phyloP scores from a whole-genome alignment of 164 flowering plant genomes.

The Vitis rupestris region DNA sequence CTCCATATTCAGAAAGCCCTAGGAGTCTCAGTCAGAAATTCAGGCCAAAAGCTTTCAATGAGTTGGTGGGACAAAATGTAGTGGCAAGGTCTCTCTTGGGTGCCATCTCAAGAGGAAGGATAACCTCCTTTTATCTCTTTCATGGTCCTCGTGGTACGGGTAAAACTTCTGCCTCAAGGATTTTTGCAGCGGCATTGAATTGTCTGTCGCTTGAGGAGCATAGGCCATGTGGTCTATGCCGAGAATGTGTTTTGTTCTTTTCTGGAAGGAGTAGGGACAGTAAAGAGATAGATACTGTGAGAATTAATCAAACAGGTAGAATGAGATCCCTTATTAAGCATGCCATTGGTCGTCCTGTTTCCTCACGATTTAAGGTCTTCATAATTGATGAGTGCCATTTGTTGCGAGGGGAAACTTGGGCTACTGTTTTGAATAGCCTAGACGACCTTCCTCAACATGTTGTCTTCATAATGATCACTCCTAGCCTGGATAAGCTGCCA shows the following conservation, averaged over 20 bases:
- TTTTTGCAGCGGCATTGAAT: slow-evolving; percentile 91
- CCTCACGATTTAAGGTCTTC: slow-evolving; percentile 71
- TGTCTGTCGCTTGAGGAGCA: slow-evolving; percentile 57
- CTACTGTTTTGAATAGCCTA: slow-evolving; percentile 50
- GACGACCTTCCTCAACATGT: slow-evolving; percentile 58
- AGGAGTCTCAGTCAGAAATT: slow-evolving; percentile 74
- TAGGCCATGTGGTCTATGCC: slow-evolving; percentile 79
- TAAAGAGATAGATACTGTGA: slow-evolving; percentile 71
- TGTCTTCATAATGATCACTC: slow-evolving; percentile 78
- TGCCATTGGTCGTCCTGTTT: slow-evolving; percentile 55
- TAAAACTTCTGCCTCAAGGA: slow-evolving; percentile 76
- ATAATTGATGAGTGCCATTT: slow-evolving; percentile 85
- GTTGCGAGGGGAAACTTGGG: slow-evolving; percentile 69
- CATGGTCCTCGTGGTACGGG: slow-evolving; percentile 97
- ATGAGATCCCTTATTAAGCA: slow-evolving; percentile 54
- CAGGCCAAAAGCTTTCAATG: slow-evolving; percentile 70
- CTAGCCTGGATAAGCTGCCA: slow-evolving; percentile 75
- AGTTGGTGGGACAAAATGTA: slow-evolving; percentile 78
- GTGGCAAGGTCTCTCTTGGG: slow-evolving; percentile 61
- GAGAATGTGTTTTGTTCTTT: slow-evolving; percentile 58
- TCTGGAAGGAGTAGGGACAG: slow-evolving; percentile 70
- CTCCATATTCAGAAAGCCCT: slow-evolving; percentile 47
- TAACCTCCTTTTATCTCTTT: slow-evolving; percentile 68
- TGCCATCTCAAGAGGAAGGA: slow-evolving; percentile 53
- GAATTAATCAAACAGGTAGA: slow-evolving; percentile 44